Evolutionary conservation across 2,329 filamentous ascomycete species (phyloP).

Genomic region (Botrytis porri): DNA sequence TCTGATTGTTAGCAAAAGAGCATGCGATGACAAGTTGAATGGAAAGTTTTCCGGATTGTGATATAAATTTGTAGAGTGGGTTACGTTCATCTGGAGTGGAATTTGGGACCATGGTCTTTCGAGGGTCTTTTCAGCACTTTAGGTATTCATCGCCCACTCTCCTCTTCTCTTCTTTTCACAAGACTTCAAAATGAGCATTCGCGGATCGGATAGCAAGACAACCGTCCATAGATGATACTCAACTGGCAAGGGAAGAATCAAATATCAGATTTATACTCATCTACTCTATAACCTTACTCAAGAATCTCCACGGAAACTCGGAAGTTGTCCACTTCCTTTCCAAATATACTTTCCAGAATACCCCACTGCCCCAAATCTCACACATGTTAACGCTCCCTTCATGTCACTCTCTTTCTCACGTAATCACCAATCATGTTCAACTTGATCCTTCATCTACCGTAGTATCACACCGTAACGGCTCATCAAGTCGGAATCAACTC

Average conservation of each 20-base stretch:
- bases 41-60: background rate
- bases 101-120: background rate
- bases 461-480: background rate
- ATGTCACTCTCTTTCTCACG: background rate
- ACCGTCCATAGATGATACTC: background rate
- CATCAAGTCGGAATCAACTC: background rate
- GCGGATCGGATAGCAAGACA: background rate
- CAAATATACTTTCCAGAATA: background rate
- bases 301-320: background rate
- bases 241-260: background rate
- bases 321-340: background rate
- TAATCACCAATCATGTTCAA: background rate
- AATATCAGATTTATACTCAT: background rate
- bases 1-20: background rate
- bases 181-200: background rate
- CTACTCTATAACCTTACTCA: background rate
- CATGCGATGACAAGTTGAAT: constrained; percentile 1
- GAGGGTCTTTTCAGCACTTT: background rate
- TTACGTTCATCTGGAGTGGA: background rate
- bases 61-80: background rate
- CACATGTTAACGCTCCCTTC: background rate
- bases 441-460: background rate
- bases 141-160: background rate
- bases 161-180: background rate
- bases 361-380: background rate